Conservation (phyloP, 1,139 yeast species). For the Yamadazyma membranifaciens region DNA sequence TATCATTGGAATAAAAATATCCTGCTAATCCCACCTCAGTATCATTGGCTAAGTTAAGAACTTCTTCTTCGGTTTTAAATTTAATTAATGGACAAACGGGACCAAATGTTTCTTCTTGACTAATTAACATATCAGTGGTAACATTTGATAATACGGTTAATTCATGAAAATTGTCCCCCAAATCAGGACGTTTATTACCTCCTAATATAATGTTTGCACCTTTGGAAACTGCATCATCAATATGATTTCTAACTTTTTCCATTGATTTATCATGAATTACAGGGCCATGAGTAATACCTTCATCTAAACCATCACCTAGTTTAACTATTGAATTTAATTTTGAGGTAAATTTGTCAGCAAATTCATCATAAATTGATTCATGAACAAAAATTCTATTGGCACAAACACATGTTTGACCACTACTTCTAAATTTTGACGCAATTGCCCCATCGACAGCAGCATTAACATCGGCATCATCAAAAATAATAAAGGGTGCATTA, state of each 20-base stretch:
- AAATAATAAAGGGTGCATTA: slow-evolving; percentile 87
- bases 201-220: slow-evolving; percentile 68
- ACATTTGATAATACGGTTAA: slow-evolving; percentile 73
- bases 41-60: slow-evolving; percentile 64
- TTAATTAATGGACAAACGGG: slow-evolving; percentile 80
- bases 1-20: slow-evolving; percentile 39
- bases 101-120: slow-evolving; percentile 83
- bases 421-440: slow-evolving; percentile 60
- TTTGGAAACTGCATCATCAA: slow-evolving; percentile 68
- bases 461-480: slow-evolving; percentile 79
- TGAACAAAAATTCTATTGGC: slow-evolving; percentile 82
- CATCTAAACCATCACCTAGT: slow-evolving; percentile 74
- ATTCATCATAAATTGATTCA: slow-evolving; percentile 64
- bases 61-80: slow-evolving; percentile 68
- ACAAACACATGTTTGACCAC: slow-evolving; percentile 91
- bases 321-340: slow-evolving; percentile 50
- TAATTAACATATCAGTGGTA: slow-evolving; percentile 59
- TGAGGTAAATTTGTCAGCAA: slow-evolving; percentile 39
- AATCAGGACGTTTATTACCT: slow-evolving; percentile 63
- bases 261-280: slow-evolving; percentile 68
- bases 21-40: slow-evolving; percentile 51
- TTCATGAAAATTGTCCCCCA: slow-evolving; percentile 74
- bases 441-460: slow-evolving; percentile 74
- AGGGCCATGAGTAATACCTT: slow-evolving; percentile 76
- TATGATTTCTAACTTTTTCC: slow-evolving; percentile 67